Evolutionary conservation across 164 flowering plant species (phyloP), one percentile per base, ranked within the genome.

Genomic region (Liquidambar formosana): DNA sequence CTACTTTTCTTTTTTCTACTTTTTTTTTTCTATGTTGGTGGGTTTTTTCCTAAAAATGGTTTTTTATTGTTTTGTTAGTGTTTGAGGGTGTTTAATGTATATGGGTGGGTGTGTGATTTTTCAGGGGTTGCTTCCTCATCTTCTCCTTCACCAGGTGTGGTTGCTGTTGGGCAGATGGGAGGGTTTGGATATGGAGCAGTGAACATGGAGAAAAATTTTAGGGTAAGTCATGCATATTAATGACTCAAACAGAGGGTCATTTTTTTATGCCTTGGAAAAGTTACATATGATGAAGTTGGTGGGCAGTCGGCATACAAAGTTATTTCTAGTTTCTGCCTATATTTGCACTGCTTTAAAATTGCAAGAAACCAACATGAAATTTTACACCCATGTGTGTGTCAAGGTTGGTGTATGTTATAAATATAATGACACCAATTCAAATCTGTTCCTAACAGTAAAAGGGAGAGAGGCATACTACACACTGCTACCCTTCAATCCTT

Each of bases 121-220:
- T 65, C 77, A 79, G 88, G 85, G 63, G 56, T 73, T 68, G 51
- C 78, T 62, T 52, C 75, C 72, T 57, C 84, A 18, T 64, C 74
- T 19, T 26, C 79, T 77, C 64, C 84, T 60, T 23, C 79, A 62
- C 61, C 79, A 49, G 84, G 81, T 61, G 64, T 76, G 61, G 38
- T 80, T 65, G 76, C 75, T 21, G 78, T 76, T 71, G 86, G 86
- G 26, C 90, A 83, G 73, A 80, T 82, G 78, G 79, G 86, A 21
- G 72, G 70, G 76, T 78, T 59, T 72, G 92, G 91, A 61, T 85
- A 79, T 80, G 92, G 90, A 54, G 69, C 92, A 25, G 69, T 77
- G 12, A 75, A 84, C 60, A 85, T 87, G 94, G 97, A 93, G 78
- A 91, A 81, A 58, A 82, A 80, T 58, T 90, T 88, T 71, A 81